phyloP scores from a whole-genome alignment of 768 basidiomycete species.

The Lentinula aciculospora region DNA sequence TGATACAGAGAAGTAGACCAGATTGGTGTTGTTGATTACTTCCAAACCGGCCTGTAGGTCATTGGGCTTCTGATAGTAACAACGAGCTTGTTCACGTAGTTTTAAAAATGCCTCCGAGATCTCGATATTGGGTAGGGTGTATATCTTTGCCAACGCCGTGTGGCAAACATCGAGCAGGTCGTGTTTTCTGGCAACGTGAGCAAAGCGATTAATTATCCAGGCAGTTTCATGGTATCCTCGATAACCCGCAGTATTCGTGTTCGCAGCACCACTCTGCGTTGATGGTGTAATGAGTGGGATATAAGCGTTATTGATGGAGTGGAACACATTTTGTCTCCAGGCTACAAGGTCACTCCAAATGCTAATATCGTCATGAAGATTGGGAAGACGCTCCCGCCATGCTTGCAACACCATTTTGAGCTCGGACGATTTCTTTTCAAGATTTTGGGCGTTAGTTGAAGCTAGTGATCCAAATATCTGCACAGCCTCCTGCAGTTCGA shows the following conservation, averaged over 20 bases:
- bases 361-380: slow-evolving; percentile 94
- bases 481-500: slow-evolving; percentile 93
- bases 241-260: slow-evolving; percentile 81
- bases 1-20: slow-evolving; percentile 90
- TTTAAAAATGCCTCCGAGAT: slow-evolving; percentile 99
- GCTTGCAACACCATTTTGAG: slow-evolving; percentile 94
- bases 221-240: slow-evolving; percentile 98
- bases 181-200: slow-evolving; percentile 97
- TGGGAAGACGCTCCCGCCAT: slow-evolving; percentile 95
- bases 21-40: slow-evolving; percentile 98
- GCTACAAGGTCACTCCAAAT: slow-evolving; percentile 99
- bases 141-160: slow-evolving; percentile 92
- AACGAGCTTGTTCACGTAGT: slow-evolving; percentile 95
- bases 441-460: slow-evolving; percentile 77
- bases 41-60: slow-evolving; percentile 93
- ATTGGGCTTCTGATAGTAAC: slow-evolving; percentile 93
- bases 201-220: slow-evolving; percentile 99
- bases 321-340: slow-evolving; percentile 98
- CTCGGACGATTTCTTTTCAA: slow-evolving; percentile 93
- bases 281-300: slow-evolving; percentile 74
- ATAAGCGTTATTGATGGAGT: slow-evolving; percentile 93
- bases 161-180: slow-evolving; percentile 95
- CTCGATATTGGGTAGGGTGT: slow-evolving; percentile 98
- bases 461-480: slow-evolving; percentile 91
- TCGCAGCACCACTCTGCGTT: slow-evolving; percentile 23